A percentile compares a stretch with the other conserved stretches of the same genome.
Evolutionary conservation across 441 rosid genomes (phyloP).

Genomic region (Populus tomentosa): DNA sequence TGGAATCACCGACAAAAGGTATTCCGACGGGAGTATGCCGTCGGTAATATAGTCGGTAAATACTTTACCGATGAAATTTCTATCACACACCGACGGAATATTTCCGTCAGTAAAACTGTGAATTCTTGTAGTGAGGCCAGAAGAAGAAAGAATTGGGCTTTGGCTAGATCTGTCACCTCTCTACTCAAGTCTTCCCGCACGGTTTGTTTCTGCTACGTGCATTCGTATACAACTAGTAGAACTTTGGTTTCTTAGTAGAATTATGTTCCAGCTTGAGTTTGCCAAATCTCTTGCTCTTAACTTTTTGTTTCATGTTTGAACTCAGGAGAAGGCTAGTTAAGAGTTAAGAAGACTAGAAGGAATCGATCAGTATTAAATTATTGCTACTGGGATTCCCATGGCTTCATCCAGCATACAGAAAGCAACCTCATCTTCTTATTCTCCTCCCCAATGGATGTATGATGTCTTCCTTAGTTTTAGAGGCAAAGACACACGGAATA

Average conservation of each 20-base stretch:
- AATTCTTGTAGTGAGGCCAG: too few relatives aligned
- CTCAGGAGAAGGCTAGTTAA: not conserved
- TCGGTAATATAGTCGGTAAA: too few relatives aligned
- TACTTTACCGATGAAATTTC: too few relatives aligned
- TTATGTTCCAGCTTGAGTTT: not conserved
- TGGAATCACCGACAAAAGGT: too few relatives aligned
- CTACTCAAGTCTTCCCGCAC: not conserved
- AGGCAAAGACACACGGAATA: slow-evolving; percentile 10
- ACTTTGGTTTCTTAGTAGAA: too few relatives aligned
- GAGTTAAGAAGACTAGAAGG: not conserved
- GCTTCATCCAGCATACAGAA: not conserved
- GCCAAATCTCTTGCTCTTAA: not conserved
- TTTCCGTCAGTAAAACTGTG: too few relatives aligned
- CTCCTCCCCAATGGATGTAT: not conserved
- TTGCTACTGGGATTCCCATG: not conserved
- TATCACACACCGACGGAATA: too few relatives aligned
- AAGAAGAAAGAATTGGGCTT: not conserved
- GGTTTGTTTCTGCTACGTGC: not conserved
- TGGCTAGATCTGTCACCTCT: not conserved
- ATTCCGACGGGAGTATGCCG: too few relatives aligned
- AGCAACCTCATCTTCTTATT: not conserved
- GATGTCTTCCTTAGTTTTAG: slow-evolving; percentile 18
- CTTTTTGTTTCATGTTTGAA: not conserved
- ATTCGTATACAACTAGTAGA: too few relatives aligned
- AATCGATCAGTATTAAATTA: not conserved